These are phyloP conservation scores for Xerophyta viscosa DNA, from an alignment of 106 monocot species.

Conservation along the genomic window DNA sequence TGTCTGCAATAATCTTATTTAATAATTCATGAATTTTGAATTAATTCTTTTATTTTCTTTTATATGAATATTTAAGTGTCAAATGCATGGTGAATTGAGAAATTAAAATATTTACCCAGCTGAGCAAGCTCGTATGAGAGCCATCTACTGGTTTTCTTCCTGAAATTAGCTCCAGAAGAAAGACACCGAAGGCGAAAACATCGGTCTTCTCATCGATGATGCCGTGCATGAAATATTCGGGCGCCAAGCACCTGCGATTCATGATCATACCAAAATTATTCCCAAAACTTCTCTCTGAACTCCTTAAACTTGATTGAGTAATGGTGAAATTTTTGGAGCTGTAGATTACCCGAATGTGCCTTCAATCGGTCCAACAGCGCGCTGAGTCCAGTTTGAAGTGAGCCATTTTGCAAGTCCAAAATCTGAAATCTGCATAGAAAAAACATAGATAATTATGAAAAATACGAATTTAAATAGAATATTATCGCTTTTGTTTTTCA, in stretches of 20 bases:
- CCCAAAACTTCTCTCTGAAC: no score
- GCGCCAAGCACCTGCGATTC: slow-evolving; percentile 14
- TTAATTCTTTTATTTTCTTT: no score
- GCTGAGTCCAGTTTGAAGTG: slow-evolving; percentile 5
- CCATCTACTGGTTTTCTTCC: slow-evolving; percentile 15
- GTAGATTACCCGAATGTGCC: slow-evolving; percentile 13
- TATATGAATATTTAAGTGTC: no score
- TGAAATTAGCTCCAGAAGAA: slow-evolving; percentile 19
- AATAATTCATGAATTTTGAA: no score
- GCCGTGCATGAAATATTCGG: slow-evolving; percentile 28
- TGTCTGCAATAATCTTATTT: slow-evolving; percentile 19
- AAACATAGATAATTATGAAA: not conserved
- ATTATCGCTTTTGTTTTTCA: no score
- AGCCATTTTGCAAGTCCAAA: slow-evolving; percentile 19
- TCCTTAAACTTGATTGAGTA: no score
- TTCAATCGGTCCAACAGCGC: slow-evolving; percentile 1
- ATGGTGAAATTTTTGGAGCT: no score
- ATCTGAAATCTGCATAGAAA: slow-evolving; percentile 9
- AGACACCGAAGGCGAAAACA: slow-evolving; percentile 24
- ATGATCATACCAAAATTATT: not conserved
- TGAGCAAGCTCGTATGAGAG: slow-evolving; percentile 11
- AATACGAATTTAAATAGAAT: no score
- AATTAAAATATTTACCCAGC: slow-evolving; percentile 41
- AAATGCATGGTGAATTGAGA: no score
- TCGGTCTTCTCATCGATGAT: slow-evolving; percentile 30